phyloP scores from a whole-genome alignment of 768 basidiomycete species.

The Phaffia tasmanica region DNA sequence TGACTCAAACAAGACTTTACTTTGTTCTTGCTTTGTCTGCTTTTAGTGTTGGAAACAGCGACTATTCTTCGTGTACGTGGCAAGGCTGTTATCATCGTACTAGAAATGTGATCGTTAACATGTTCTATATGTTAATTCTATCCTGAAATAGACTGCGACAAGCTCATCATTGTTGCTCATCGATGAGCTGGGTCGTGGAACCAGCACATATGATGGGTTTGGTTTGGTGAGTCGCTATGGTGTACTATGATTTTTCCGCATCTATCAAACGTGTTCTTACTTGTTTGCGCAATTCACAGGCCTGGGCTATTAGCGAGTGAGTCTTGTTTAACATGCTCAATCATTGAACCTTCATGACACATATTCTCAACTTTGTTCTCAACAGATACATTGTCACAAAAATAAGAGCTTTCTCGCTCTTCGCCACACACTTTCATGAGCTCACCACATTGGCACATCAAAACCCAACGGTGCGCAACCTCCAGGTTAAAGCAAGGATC shows the following conservation, averaged over 20 bases:
- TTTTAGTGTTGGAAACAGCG: neutral
- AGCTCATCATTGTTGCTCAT: slow-evolving; percentile 91
- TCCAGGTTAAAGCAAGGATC: slow-evolving; percentile 93
- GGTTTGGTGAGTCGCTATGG: slow-evolving; percentile 50
- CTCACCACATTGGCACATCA: slow-evolving; percentile 83
- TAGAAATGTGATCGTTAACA: neutral
- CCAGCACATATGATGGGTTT: slow-evolving; percentile 20
- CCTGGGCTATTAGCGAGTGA: slow-evolving; percentile 98
- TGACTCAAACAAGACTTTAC: neutral
- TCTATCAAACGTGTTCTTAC: too few species aligned
- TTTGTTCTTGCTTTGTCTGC: slow-evolving; percentile 3
- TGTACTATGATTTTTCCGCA: slow-evolving; percentile 45
- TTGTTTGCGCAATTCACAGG: slow-evolving; percentile 33
- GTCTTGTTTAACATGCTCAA: slow-evolving; percentile 29
- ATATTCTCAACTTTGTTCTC: neutral
- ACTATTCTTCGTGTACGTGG: too few species aligned
- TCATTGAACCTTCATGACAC: neutral
- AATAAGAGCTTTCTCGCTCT: slow-evolving; percentile 87
- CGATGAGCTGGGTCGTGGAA: slow-evolving; percentile 50
- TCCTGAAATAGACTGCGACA: slow-evolving; percentile 58
- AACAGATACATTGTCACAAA: slow-evolving; percentile 79
- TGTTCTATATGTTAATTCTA: neutral
- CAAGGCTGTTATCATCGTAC: too few species aligned
- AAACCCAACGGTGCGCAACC: slow-evolving; percentile 74
- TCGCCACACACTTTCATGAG: slow-evolving; percentile 98